Evolutionary conservation across 2,329 filamentous ascomycete species (phyloP).

Genomic region (Rhynchosporium agropyri): DNA sequence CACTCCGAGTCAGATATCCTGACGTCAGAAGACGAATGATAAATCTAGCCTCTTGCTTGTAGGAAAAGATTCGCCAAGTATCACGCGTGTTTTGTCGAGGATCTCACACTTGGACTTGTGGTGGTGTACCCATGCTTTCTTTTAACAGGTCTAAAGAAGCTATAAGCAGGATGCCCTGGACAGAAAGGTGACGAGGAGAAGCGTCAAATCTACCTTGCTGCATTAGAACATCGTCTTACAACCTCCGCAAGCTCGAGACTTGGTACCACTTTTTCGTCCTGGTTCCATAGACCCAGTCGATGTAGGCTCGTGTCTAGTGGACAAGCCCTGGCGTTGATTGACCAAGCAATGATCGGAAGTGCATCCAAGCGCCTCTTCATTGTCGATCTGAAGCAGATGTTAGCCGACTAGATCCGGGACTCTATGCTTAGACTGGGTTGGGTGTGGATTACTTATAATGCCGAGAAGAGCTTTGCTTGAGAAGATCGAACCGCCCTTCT

Average conservation of each 20-base stretch:
- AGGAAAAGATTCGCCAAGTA: not conserved
- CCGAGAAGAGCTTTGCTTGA: slow-evolving; percentile 10
- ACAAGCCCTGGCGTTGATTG: not conserved
- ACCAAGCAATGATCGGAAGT: slow-evolving; percentile 15
- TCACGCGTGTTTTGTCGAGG: not conserved
- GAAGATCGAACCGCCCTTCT: not conserved
- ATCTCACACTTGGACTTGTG: slow-evolving; percentile 7
- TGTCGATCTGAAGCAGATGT: not conserved
- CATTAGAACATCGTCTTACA: slow-evolving; percentile 10
- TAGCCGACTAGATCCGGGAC: not conserved
- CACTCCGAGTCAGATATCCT: not conserved
- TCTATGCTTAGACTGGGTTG: too few relatives aligned
- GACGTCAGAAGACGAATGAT: slow-evolving; percentile 8
- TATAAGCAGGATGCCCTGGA: too few relatives aligned
- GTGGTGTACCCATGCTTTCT: slow-evolving; percentile 1
- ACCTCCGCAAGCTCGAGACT: not conserved
- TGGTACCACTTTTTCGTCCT: not conserved
- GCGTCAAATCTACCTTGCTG: not conserved
- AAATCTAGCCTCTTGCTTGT: not conserved
- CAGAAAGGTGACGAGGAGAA: too few relatives aligned
- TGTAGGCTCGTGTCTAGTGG: not conserved
- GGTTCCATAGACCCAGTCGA: not conserved
- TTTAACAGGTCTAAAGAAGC: not conserved
- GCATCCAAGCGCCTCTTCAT: slow-evolving; percentile 2
- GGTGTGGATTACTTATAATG: not conserved